These are phyloP conservation scores for Penicillium sp. DNA, from an alignment of 2,329 filamentous ascomycete species.

Conservation along the genomic window DNA sequence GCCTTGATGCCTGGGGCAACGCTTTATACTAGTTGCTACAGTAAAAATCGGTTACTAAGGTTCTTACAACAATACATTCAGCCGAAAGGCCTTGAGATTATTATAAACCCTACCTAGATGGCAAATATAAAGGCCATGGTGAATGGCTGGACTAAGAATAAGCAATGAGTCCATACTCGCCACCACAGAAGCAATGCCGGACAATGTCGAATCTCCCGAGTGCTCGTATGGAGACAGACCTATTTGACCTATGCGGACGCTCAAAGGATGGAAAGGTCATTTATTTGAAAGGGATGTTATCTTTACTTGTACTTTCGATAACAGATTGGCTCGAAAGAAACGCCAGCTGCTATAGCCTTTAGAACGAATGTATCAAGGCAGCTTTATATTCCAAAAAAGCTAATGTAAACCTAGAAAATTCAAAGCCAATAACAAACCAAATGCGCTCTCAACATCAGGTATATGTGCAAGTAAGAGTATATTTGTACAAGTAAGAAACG, in stretches of 20 bases:
- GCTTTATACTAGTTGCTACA: neutral
- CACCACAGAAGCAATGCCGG: neutral
- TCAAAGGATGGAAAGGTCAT: neutral
- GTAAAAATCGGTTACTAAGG: neutral
- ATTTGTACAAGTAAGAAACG: constrained; percentile 5
- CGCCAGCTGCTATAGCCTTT: neutral
- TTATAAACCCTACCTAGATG: neutral
- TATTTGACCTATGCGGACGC: neutral
- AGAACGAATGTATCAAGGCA: neutral
- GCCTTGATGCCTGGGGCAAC: constrained; percentile 16
- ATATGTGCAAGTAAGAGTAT: constrained; percentile 9
- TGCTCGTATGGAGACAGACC: neutral
- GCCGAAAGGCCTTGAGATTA: too few species aligned
- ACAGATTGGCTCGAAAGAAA: neutral
- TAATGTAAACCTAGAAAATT: constrained; percentile 9
- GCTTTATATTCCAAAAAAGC: neutral
- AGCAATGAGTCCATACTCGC: neutral
- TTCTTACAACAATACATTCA: neutral
- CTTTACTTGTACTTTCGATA: neutral
- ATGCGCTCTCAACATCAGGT: constrained; percentile 2
- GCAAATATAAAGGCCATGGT: neutral
- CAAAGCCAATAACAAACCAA: neutral
- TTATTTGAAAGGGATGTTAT: neutral
- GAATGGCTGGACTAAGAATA: neutral
- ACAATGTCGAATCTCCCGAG: neutral